Percentiles rank a stretch among this genome's conserved stretches.
Conservation (phyloP, 305 asterid species). For the Striga hermonthica region DNA sequence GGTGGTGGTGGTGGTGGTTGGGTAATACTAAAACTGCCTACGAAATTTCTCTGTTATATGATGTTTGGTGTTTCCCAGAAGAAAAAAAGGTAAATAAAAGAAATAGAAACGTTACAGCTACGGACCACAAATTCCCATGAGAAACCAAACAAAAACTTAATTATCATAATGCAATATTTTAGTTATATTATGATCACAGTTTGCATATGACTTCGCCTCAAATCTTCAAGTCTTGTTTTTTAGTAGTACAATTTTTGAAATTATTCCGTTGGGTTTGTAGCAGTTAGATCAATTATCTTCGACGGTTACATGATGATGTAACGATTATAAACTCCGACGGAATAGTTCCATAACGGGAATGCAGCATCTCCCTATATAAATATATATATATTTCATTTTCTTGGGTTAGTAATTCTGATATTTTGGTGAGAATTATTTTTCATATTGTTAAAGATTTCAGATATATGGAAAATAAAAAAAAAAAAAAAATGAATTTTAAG, state of each 20-base stretch:
- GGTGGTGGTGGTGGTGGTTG: slow-evolving; percentile 28
- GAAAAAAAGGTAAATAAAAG: slow-evolving; percentile 12
- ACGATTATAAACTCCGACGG: no score
- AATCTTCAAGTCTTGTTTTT: neutral
- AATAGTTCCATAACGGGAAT: no score
- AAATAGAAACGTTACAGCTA: slow-evolving; percentile 33
- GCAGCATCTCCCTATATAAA: no score
- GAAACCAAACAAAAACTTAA: slow-evolving; percentile 27
- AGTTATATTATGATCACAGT: neutral
- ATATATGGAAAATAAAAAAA: no score
- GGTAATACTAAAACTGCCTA: slow-evolving; percentile 10
- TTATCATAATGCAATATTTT: slow-evolving; percentile 19
- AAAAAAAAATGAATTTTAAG: no score
- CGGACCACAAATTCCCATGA: slow-evolving; percentile 40
- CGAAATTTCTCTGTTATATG: slow-evolving; percentile 2
- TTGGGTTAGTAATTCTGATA: no score
- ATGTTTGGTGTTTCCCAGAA: slow-evolving; percentile 27
- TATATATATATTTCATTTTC: neutral
- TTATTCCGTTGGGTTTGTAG: no score
- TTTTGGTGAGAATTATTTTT: no score
- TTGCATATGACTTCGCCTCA: neutral
- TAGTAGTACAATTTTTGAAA: no score
- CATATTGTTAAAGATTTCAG: no score
- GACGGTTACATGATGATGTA: no score
- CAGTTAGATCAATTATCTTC: no score